Base-by-base conservation (phyloP, 257 asterid genomes). In the Phtheirospermum japonicum region DNA sequence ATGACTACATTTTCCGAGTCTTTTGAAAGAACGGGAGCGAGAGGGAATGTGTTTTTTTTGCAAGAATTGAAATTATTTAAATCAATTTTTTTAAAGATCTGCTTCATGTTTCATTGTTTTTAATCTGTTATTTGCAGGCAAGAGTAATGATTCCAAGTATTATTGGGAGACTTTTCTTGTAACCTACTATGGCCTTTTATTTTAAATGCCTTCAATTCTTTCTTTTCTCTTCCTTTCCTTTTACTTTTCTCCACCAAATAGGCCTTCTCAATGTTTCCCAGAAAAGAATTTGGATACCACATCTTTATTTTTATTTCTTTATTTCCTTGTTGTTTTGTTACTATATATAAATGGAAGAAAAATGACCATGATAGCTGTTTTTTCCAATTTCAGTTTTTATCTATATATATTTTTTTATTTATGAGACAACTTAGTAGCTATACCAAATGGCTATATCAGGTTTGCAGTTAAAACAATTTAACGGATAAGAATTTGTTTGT, bases 21-120 rank as follows among this genome's bases (percentile, higher is more conserved):
- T 23, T 23, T 23, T 23, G 28, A 23, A 23, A 23, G 28, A 23
- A 23, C 3, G 1, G 3, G 28, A 3, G 28, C 28, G 28, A 23
- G 28, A 23, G 28, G 28, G 28, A 23, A 23, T 23, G 3, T 53
- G 30, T 40, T 66, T 30, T 58, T 8, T 30, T 58, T 8, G 51
- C 30, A 49, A 51, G 56, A 67, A 37, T 61, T 53, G 19, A 20
- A 10, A 31, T 36, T 69, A n/a, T 6, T 42, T 33, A 20, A 46
- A 7, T 23, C 3, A 3, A 23, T 23, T 12, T 18, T 2, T 17
- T 57, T 31, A 16, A 23, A 50, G 72, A 67, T 42, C 68, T 53
- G 18, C 39, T 40, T 53, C 63, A 11, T 36, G 18, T 45, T 48
- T 42, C 13, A 13, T 17, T 32, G 36, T 13, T 16, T 40, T 69